phyloP scores from a whole-genome alignment of 176 grass and related monocot species.

The Eragrostis nindensis region DNA sequence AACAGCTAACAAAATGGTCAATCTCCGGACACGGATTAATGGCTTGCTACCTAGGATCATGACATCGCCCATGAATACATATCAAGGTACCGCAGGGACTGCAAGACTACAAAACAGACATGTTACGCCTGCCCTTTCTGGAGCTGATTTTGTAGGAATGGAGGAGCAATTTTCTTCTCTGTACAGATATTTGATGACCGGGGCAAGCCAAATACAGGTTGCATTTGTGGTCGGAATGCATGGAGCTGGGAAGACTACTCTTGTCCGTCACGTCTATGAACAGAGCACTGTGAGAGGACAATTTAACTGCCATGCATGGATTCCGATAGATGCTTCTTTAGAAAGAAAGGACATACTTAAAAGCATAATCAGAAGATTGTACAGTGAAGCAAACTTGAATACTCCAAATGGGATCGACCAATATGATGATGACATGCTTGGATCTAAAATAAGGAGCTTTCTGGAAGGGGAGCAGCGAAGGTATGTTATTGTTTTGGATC shows the following conservation, averaged over 20 bases:
- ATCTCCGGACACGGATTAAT: neutral
- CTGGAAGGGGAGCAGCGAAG: neutral
- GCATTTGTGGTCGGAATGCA: neutral
- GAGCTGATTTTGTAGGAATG: slow-evolving; percentile 11
- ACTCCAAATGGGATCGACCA: neutral
- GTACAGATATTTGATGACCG: neutral
- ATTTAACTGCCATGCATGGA: slow-evolving; percentile 24
- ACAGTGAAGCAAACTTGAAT: neutral
- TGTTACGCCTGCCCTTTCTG: neutral
- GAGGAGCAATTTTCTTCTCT: neutral
- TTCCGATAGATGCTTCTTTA: neutral
- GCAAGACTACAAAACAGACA: neutral
- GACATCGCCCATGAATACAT: neutral
- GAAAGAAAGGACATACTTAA: neutral
- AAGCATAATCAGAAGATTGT: slow-evolving; percentile 6
- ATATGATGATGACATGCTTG: slow-evolving; percentile 14
- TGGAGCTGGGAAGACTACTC: slow-evolving; percentile 17
- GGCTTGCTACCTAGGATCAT: neutral
- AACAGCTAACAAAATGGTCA: slow-evolving; percentile 6
- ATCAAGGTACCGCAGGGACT: neutral
- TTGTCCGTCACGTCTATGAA: slow-evolving; percentile 7
- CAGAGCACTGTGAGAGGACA: neutral
- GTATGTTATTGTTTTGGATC: slow-evolving; percentile 18
- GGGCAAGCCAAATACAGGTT: neutral
- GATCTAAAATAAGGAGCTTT: neutral